phyloP scores from a whole-genome alignment of 1,284 basidiomycete genomes.

The Xerocomus amazonicus region DNA sequence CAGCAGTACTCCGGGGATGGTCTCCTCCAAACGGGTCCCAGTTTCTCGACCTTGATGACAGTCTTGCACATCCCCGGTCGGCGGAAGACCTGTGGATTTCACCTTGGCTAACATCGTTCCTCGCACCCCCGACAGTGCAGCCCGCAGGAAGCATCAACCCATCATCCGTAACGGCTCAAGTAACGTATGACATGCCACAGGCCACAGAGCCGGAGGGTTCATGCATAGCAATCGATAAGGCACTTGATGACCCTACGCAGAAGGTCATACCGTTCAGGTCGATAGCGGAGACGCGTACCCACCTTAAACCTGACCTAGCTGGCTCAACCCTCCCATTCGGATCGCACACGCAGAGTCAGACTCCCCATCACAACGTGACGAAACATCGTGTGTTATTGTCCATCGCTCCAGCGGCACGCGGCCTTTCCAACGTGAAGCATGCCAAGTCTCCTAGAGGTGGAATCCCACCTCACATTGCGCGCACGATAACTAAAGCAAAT shows the following conservation, averaged over 20 bases:
- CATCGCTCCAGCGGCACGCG: background rate
- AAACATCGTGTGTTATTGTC: constrained; percentile 6
- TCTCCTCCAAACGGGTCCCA: constrained; percentile 24
- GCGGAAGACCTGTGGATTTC: constrained; percentile 1
- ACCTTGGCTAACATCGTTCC: constrained; percentile 9
- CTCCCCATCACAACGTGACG: constrained; percentile 4
- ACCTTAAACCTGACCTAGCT: constrained; percentile 4
- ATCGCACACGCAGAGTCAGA: background rate
- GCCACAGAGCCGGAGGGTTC: background rate
- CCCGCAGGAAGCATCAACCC: background rate
- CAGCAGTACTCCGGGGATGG: constrained; percentile 23
- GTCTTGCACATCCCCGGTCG: constrained; percentile 11
- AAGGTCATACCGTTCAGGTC: background rate
- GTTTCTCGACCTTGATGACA: constrained; percentile 25
- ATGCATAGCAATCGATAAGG: background rate
- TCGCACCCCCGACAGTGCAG: background rate
- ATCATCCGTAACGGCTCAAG: background rate
- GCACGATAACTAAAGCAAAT: constrained; percentile 29
- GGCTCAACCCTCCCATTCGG: background rate
- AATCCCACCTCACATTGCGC: constrained; percentile 30
- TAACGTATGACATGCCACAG: background rate
- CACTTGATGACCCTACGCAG: background rate
- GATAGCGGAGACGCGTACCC: background rate
- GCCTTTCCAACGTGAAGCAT: constrained; percentile 2
- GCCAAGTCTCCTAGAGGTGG: constrained; percentile 27